Evolutionary conservation across 176 grass and related monocot genomes (phyloP), one percentile per base, ranked within the genome.

Genomic region (Neostapfia colusana): DNA sequence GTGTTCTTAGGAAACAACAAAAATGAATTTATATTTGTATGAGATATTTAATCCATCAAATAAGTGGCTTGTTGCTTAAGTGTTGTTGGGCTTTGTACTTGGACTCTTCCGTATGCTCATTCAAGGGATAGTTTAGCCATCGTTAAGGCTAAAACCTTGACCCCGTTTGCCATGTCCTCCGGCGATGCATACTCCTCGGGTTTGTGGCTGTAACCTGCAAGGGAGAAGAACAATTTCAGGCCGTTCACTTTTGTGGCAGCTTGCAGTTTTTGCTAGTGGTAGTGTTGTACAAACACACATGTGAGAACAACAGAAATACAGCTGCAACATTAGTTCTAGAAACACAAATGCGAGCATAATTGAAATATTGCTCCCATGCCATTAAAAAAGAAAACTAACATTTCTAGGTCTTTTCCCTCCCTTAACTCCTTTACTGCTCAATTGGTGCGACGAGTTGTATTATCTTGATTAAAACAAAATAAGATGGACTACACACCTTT

Each of bases 121-220:
- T 86, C 84, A 28, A 92, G 45, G 26, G 95, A 93, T 25, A 97
- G 60, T 73, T 90, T 98, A n/a, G 79, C 91, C 72, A 94, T 90
- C 4, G 95, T 80, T 60, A 98, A 79, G 79, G 89, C 91, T 58
- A 98, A 62, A 44, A 98, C 85, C 86, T 94, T 89, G 48, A 94
- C 89, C 54, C 95, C 91, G 46, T 98, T 98, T 18, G 89, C 74
- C 67, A 98, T 90, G 69, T 90, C 84, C 70, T 98, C 89, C 0
- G 65, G 90, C 0, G 91, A 88, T 5, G 89, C 89, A 63, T 86
- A 86, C 76, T 98, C 95, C 79, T 98, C 95, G 0, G 95, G 95
- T 76, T 98, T 94, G 79, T 98, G 95, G 75, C 95, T 94, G 81
- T 88, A 94, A 63, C 95, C 91, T 98, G 89, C 72, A 88, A 38